Evolutionary conservation across 1,139 yeast species (phyloP).

Genomic region (Trichomonascaceae sp.): DNA sequence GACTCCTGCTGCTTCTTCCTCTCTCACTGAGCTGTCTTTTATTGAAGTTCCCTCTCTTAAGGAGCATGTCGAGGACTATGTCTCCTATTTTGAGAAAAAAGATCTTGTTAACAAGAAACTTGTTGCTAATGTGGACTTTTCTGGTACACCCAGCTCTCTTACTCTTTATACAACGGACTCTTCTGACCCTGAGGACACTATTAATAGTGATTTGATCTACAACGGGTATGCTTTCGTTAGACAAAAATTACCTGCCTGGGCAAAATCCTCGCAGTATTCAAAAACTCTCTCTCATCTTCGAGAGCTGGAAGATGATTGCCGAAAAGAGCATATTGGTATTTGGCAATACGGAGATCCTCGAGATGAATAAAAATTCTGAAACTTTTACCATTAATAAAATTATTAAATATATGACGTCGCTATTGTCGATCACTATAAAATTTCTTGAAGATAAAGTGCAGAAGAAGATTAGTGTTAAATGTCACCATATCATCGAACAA

Average conservation of each 20-base stretch:
- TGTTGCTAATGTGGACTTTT: constrained; percentile 46
- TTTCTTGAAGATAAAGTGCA: constrained; percentile 63
- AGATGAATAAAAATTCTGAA: constrained; percentile 39
- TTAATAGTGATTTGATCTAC: constrained; percentile 56
- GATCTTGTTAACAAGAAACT: constrained; percentile 47
- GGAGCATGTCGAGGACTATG: constrained; percentile 56
- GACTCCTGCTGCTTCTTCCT: constrained; percentile 51
- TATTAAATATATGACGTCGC: neutral
- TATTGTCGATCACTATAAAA: constrained; percentile 47
- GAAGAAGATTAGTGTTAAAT: constrained; percentile 59
- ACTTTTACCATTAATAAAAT: neutral
- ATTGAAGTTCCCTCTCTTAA: constrained; percentile 52
- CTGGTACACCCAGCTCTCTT: constrained; percentile 41
- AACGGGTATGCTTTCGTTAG: constrained; percentile 65
- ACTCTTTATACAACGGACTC: constrained; percentile 59
- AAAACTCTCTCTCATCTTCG: constrained; percentile 30
- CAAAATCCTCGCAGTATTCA: constrained; percentile 31
- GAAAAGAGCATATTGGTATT: constrained; percentile 53
- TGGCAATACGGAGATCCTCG: constrained; percentile 81
- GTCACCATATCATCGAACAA: constrained; percentile 61
- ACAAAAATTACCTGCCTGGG: constrained; percentile 35
- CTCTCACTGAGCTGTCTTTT: constrained; percentile 49
- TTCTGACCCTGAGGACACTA: constrained; percentile 52
- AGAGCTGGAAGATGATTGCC: constrained; percentile 46
- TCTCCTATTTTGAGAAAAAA: constrained; percentile 50